A percentile compares a stretch with the other conserved stretches of the same genome.
Conservation (phyloP, 2,329 filamentous ascomycete species). For the Metarhizium guizhouense region DNA sequence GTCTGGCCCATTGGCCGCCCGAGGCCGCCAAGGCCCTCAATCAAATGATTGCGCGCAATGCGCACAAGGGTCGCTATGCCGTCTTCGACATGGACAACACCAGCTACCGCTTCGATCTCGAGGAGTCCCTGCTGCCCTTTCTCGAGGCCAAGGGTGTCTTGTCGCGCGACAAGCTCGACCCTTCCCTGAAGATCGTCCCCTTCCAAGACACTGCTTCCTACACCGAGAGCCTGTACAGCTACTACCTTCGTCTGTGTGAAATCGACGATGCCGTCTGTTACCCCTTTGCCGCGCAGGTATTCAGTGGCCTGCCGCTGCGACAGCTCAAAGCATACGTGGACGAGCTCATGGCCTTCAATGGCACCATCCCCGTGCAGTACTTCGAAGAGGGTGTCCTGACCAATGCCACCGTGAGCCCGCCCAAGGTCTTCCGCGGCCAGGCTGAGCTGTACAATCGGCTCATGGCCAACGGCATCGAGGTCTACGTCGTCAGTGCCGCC, state of each 20-base stretch:
- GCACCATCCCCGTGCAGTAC: slow-evolving; percentile 26
- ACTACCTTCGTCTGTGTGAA: slow-evolving; percentile 34
- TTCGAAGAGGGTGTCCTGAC: slow-evolving; percentile 23
- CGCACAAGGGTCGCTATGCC: slow-evolving; percentile 27
- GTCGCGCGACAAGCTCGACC: slow-evolving; percentile 31
- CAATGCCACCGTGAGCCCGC: slow-evolving; percentile 20
- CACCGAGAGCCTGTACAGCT: slow-evolving; percentile 34
- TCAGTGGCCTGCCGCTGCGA: slow-evolving; percentile 31
- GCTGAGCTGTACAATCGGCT: slow-evolving; percentile 34
- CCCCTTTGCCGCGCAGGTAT: slow-evolving; percentile 33
- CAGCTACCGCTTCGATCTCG: slow-evolving; percentile 30
- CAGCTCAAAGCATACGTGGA: slow-evolving; percentile 37
- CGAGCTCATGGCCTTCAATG: slow-evolving; percentile 34
- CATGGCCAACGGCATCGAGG: slow-evolving; percentile 32
- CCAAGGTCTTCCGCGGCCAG: slow-evolving; percentile 29
- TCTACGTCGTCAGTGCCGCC: slow-evolving; percentile 33
- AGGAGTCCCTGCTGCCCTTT: slow-evolving; percentile 33
- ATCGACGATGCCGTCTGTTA: slow-evolving; percentile 33
- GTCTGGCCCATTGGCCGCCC: slow-evolving; percentile 24
- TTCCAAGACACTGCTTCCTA: slow-evolving; percentile 30
- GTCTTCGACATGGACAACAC: slow-evolving; percentile 39
- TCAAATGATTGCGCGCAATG: slow-evolving; percentile 28
- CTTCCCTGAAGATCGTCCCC: slow-evolving; percentile 28
- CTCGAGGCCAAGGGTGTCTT: slow-evolving; percentile 32
- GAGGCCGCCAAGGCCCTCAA: slow-evolving; percentile 25